Conservation (phyloP, 2,329 filamentous ascomycete species). For the Zopfia rhizophila region DNA sequence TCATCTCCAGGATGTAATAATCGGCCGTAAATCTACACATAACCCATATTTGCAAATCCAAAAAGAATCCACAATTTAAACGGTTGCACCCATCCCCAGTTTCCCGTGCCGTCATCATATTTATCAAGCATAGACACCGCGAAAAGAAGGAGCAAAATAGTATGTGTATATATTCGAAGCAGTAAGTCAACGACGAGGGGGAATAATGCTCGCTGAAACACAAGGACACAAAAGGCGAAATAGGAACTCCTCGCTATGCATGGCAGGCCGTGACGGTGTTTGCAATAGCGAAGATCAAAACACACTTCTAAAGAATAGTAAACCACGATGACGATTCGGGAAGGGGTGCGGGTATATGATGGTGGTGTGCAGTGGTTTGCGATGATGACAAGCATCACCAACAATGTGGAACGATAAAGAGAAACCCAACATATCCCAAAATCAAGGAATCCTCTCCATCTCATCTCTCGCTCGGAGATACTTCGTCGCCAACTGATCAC, state of each 20-base stretch:
- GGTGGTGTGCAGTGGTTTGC: too few relatives aligned
- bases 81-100: too few relatives aligned
- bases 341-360: slow-evolving; percentile 21
- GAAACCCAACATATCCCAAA: slow-evolving; percentile 1
- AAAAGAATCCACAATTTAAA: background rate
- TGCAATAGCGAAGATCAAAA: slow-evolving; percentile 21
- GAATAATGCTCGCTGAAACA: slow-evolving; percentile 29
- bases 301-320: slow-evolving; percentile 7
- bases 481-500: slow-evolving; percentile 83
- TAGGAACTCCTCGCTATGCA: slow-evolving; percentile 43
- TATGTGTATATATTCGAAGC: slow-evolving; percentile 8
- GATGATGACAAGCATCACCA: slow-evolving; percentile 1
- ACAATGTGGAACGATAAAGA: background rate
- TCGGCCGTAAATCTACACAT: slow-evolving; percentile 7
- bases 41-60: too few relatives aligned
- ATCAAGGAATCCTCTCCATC: slow-evolving; percentile 67
- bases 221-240: slow-evolving; percentile 9
- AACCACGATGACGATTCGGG: slow-evolving; percentile 9
- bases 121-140: too few relatives aligned
- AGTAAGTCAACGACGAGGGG: slow-evolving; percentile 23
- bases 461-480: slow-evolving; percentile 79
- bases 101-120: too few relatives aligned
- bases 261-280: slow-evolving; percentile 25
- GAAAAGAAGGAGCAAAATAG: background rate
- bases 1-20: slow-evolving; percentile 5